These are phyloP conservation scores for Colletotrichum acutatum DNA, from an alignment of 2,329 filamentous ascomycete species.

Conservation along the genomic window DNA sequence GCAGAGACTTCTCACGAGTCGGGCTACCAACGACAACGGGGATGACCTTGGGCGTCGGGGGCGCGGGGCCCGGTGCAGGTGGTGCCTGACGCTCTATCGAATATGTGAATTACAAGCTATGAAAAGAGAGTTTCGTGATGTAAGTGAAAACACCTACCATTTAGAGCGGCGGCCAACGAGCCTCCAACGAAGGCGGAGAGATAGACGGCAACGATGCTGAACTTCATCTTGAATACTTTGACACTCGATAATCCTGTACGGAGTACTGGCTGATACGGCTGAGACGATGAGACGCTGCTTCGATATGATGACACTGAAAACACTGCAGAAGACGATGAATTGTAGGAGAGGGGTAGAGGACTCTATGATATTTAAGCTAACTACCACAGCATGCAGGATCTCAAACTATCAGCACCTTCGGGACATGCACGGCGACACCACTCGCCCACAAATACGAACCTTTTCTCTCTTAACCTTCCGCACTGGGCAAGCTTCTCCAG, in stretches of 20 bases:
- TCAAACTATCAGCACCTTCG: neutral
- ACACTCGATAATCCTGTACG: neutral
- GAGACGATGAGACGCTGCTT: neutral
- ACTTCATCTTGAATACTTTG: conserved; percentile 13
- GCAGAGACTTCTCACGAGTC: conserved; percentile 59
- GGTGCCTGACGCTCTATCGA: conserved; percentile 23
- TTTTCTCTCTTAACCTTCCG: conserved; percentile 24
- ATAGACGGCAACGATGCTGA: conserved; percentile 8
- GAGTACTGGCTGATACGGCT: neutral
- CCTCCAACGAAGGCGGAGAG: conserved; percentile 10
- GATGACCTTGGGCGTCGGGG: conserved; percentile 32
- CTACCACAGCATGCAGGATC: neutral
- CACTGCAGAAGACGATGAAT: fast-evolving
- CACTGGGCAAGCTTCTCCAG: conserved; percentile 14
- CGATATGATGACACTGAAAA: neutral
- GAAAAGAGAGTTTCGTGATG: neutral
- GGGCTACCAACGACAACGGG: conserved; percentile 67
- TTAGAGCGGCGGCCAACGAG: conserved; percentile 15
- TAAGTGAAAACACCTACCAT: neutral
- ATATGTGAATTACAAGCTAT: neutral
- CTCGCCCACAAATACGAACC: neutral
- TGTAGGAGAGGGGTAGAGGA: neutral
- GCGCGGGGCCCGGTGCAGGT: conserved; percentile 10
- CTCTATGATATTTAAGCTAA: conserved; percentile 25
- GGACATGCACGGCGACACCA: neutral